Percentiles rank a stretch among this genome's conserved stretches.
Conservation (phyloP, 2,329 filamentous ascomycete species). For the Mycosphaerella arachidis region DNA sequence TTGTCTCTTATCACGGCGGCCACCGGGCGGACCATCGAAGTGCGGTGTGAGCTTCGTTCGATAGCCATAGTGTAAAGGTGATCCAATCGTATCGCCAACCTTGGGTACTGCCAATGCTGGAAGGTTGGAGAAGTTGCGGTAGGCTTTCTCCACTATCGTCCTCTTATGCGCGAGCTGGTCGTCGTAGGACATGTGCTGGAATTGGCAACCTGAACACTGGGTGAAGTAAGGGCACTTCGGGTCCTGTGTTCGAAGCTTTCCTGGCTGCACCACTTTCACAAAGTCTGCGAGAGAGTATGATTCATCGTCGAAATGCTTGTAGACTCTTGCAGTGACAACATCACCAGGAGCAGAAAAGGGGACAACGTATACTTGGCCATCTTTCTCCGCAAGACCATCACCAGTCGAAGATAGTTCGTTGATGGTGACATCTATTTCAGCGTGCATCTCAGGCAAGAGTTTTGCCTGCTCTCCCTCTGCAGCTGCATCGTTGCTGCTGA, state of each 20-base stretch:
- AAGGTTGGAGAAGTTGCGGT: constrained; percentile 82
- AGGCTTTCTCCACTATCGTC: constrained; percentile 84
- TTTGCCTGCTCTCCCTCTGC: constrained; percentile 18
- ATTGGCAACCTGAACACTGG: constrained; percentile 86
- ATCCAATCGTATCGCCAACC: constrained; percentile 80
- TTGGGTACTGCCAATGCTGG: constrained; percentile 68
- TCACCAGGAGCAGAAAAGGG: constrained; percentile 88
- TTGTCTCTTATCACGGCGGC: constrained; percentile 45
- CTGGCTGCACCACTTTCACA: constrained; percentile 68
- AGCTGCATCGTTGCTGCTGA: constrained; percentile 16
- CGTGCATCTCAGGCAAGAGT: constrained; percentile 56
- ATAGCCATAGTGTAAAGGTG: constrained; percentile 87
- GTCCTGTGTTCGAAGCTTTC: constrained; percentile 69
- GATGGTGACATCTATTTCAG: constrained; percentile 79
- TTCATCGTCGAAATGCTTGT: constrained; percentile 62
- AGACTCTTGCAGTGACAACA: constrained; percentile 69
- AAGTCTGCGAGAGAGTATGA: constrained; percentile 78
- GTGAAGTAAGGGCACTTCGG: constrained; percentile 82
- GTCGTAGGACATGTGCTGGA: constrained; percentile 90
- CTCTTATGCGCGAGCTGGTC: constrained; percentile 83
- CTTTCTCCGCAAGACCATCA: constrained; percentile 74
- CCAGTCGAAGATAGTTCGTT: constrained; percentile 82
- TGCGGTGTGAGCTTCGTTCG: constrained; percentile 96
- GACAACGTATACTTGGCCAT: constrained; percentile 73
- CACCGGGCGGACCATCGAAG: constrained; percentile 70